Conservation (phyloP, 2,329 filamentous ascomycete genomes). For the Acrocalymma vagum region DNA sequence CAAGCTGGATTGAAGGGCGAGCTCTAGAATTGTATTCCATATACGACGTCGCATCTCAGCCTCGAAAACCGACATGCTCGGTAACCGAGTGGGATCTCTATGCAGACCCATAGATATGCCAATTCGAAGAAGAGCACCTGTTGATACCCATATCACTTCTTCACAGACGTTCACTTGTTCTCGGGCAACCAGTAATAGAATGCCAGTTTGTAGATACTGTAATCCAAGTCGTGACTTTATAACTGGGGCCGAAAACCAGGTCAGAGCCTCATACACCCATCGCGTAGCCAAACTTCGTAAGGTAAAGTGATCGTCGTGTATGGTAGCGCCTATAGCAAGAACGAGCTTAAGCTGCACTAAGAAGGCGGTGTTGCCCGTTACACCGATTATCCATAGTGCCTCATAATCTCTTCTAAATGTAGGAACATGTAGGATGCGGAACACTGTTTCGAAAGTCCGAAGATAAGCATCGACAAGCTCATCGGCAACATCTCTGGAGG, state of each 20-base stretch:
- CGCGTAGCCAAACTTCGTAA: conserved; percentile 59
- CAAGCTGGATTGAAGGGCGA: conserved; percentile 49
- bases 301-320: conserved; percentile 61
- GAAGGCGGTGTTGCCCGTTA: conserved; percentile 53
- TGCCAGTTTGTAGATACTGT: conserved; percentile 58
- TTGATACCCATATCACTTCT: conserved; percentile 48
- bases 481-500: conserved; percentile 56
- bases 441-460: conserved; percentile 56
- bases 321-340: conserved; percentile 63
- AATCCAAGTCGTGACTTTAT: conserved; percentile 62
- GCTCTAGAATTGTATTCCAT: conserved; percentile 47
- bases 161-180: conserved; percentile 45
- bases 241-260: conserved; percentile 62
- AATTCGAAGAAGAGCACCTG: conserved; percentile 47
- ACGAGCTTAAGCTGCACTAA: conserved; percentile 67
- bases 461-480: conserved; percentile 61
- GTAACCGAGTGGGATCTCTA: conserved; percentile 46
- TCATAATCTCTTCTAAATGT: conserved; percentile 61
- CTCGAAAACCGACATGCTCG: conserved; percentile 25
- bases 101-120: conserved; percentile 53
- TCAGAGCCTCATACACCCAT: conserved; percentile 67
- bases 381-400: conserved; percentile 54
- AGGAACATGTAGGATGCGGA: conserved; percentile 62
- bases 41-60: conserved; percentile 41
- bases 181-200: conserved; percentile 49